These are phyloP conservation scores for Castanospermum australe DNA, from an alignment of 306 rosid species.

Conservation along the genomic window DNA sequence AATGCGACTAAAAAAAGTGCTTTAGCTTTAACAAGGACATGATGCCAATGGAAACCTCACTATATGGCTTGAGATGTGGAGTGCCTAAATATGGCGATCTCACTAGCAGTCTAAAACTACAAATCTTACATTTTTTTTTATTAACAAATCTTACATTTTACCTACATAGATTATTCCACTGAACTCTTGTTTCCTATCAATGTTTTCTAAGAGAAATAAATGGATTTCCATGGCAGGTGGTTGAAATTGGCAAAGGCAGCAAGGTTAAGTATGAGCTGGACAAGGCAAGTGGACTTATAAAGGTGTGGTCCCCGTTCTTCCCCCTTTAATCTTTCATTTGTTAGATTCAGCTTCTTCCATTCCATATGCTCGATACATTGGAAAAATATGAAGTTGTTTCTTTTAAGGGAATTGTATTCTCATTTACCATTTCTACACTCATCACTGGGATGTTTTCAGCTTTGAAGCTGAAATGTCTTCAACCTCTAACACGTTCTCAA, in stretches of 20 bases:
- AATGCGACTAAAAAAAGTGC: background rate
- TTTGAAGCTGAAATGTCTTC: conserved; percentile 4
- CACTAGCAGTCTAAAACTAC: conserved; percentile 13
- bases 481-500: background rate
- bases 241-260: conserved; percentile 93
- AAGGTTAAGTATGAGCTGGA: conserved; percentile 97
- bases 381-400: conserved; percentile 12
- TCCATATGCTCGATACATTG: conserved; percentile 13
- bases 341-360: conserved; percentile 17
- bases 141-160: conserved; percentile 12
- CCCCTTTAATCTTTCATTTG: background rate
- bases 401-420: background rate
- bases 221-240: conserved; percentile 62
- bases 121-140: background rate
- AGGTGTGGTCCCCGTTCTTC: conserved; percentile 43
- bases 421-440: background rate
- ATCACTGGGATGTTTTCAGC: background rate
- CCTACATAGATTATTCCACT: background rate
- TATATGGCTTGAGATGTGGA: conserved; percentile 2
- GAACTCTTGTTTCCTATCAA: background rate
- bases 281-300: conserved; percentile 87
- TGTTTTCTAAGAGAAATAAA: conserved; percentile 9
- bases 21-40: conserved; percentile 1
- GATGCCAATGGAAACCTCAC: background rate
- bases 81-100: background rate